Evolutionary conservation across 164 flowering plant species (phyloP), one percentile per base, ranked within the genome.

Genomic region (Platanus orientalis): DNA sequence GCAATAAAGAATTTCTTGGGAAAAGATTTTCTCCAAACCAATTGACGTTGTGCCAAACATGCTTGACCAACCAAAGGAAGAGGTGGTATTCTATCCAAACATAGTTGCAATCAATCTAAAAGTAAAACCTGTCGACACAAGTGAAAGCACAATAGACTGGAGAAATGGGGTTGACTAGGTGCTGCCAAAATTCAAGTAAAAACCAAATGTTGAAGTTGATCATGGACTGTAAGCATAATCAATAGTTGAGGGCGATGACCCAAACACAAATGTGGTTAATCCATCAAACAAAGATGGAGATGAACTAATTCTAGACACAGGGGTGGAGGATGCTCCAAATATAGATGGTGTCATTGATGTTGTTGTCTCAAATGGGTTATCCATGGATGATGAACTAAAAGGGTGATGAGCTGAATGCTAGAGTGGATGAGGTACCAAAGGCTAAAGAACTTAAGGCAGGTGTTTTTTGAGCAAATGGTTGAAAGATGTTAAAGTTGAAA

Each of bases 111-210:
- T 73, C 69, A 78, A 87, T 14, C 88, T 86, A 81, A 86, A 87
- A 61, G 69, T 63, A 60, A 82, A 62, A 59, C 75, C 73, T 9
- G 84, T 77, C 74, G 80, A 94, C n/a, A 83, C 87, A 71, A 86
- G 61, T 57, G 92, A 53, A 71, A 93, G 80, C 52, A 79, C 57
- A 21, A 82, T 49, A 24, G 96, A 80, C 74, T 75, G 84, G 73
- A 95, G 92, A 23, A 84, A 62, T 13, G 84, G 80, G 25, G 96
- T 78, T 60, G 92, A 69, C 58, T 88, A 96, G n/a, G 89, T 83
- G 73, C 70, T 83, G 39, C 79, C 80, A 76, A 87, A 85, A 54
- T 40, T 78, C 60, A 78, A 49, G 65, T 86, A 77, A 62, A 83
- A 49, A 55, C 77, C 75, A 82, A 85, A 87, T 69, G 83, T n/a